phyloP scores from a whole-genome alignment of 202 grass and related monocot genomes.

The Dendrocalamus latiflorus region DNA sequence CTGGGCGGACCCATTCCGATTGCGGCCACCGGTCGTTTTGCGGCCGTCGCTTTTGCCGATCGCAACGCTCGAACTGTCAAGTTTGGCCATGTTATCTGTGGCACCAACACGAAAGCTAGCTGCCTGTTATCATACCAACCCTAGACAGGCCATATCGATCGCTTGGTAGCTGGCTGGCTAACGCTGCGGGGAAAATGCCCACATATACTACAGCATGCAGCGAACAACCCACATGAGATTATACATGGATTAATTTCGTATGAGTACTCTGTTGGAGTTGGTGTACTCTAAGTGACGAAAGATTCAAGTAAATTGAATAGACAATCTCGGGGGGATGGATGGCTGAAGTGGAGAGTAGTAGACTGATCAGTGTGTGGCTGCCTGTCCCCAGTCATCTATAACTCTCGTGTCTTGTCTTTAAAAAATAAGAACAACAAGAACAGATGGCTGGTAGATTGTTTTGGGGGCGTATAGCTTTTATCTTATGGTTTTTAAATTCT shows the following conservation, averaged over 20 bases:
- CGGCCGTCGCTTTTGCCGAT: slow-evolving; percentile 36
- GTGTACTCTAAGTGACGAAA: neutral
- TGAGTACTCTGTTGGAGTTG: too few relatives aligned
- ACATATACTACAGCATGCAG: neutral
- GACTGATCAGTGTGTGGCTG: neutral
- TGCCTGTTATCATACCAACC: slow-evolving; percentile 14
- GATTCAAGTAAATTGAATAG: neutral
- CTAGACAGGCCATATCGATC: neutral
- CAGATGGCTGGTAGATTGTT: neutral
- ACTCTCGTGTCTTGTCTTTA: slow-evolving; percentile 21
- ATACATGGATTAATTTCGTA: neutral
- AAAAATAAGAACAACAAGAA: slow-evolving; percentile 22
- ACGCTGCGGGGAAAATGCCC: neutral
- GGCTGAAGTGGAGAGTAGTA: neutral
- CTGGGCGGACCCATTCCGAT: neutral
- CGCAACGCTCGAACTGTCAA: slow-evolving; percentile 36
- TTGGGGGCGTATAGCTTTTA: too few relatives aligned
- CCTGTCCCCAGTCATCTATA: neutral
- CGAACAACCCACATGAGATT: neutral
- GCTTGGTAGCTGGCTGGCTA: neutral
- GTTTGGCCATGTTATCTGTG: slow-evolving; percentile 15
- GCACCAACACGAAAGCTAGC: slow-evolving; percentile 22
- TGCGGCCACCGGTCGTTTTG: neutral
- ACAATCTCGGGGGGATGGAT: neutral
- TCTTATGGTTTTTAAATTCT: too few relatives aligned